Evolutionary conservation across 1,284 basidiomycete genomes (phyloP).

Genomic region (Meira miltonrushii): DNA sequence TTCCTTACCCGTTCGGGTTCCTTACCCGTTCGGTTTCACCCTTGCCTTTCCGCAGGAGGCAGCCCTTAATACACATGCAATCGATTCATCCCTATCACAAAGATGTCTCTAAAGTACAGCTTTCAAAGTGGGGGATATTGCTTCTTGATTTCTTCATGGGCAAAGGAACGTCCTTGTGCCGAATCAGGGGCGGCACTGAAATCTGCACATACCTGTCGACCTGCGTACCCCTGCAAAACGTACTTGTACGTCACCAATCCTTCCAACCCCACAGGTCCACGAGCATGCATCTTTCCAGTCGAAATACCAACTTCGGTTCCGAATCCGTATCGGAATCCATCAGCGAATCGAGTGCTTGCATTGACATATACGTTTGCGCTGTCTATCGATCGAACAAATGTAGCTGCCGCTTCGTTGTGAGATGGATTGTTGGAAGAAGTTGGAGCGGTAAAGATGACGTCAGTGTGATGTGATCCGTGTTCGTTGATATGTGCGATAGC

Average conservation of each 20-base stretch:
- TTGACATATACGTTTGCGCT: constrained; percentile 91
- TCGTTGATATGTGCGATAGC: constrained; percentile 87
- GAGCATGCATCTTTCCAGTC: constrained; percentile 91
- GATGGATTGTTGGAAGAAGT: constrained; percentile 41
- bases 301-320: constrained; percentile 97
- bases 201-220: constrained; percentile 19
- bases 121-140: too few relatives aligned
- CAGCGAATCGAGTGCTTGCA: constrained; percentile 88
- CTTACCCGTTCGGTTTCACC: too few relatives aligned
- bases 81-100: too few relatives aligned
- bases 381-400: constrained; percentile 81
- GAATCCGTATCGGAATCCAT: constrained; percentile 94
- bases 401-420: constrained; percentile 56
- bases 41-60: too few relatives aligned
- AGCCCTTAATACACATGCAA: too few relatives aligned
- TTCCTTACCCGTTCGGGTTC: too few relatives aligned
- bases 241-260: constrained; percentile 58
- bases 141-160: too few relatives aligned
- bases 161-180: too few relatives aligned
- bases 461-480: constrained; percentile 92
- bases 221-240: constrained; percentile 22
- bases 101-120: not conserved
- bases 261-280: constrained; percentile 92
- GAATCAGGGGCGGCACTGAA: constrained; percentile 9
- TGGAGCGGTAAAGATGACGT: constrained; percentile 83